A percentile compares a stretch with the other conserved stretches of the same genome.
Evolutionary conservation across 1,284 basidiomycete genomes (phyloP).

Genomic region (Bjerkandera adusta): DNA sequence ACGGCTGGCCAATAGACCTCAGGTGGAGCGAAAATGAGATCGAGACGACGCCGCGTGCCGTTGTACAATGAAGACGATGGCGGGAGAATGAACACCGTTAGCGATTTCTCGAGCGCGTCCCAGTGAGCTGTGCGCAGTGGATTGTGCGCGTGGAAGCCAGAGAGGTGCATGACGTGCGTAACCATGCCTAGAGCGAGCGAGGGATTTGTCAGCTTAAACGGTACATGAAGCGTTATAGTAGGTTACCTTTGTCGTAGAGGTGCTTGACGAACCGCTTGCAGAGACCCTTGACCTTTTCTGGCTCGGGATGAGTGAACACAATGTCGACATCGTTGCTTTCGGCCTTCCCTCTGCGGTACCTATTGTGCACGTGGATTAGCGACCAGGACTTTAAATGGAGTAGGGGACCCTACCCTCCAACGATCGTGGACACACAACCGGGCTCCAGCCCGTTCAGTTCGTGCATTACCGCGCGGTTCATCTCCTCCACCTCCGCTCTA

Average conservation of each 20-base stretch:
- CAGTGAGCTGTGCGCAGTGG: conserved; percentile 52
- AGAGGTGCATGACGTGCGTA: conserved; percentile 65
- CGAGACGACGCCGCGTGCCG: conserved; percentile 58
- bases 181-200: conserved; percentile 62
- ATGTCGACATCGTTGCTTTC: conserved; percentile 79
- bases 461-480: conserved; percentile 51
- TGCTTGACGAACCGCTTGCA: conserved; percentile 48
- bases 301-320: conserved; percentile 66
- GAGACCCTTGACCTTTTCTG: conserved; percentile 45
- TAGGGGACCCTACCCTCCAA: conserved; percentile 56
- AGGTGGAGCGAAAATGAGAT: conserved; percentile 70
- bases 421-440: conserved; percentile 65
- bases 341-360: conserved; percentile 74
- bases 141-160: conserved; percentile 53
- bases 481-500: conserved; percentile 66
- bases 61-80: conserved; percentile 25
- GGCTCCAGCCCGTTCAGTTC: conserved; percentile 55
- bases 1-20: conserved; percentile 77
- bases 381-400: background rate
- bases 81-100: conserved; percentile 67
- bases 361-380: conserved; percentile 24
- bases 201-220: too few relatives aligned
- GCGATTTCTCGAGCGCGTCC: conserved; percentile 70
- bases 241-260: conserved; percentile 50
- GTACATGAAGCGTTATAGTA: background rate